Percentiles rank a stretch among this genome's conserved stretches.
Evolutionary conservation across 306 rosid genomes (phyloP).

Genomic region (Notholithocarpus densiflorus): DNA sequence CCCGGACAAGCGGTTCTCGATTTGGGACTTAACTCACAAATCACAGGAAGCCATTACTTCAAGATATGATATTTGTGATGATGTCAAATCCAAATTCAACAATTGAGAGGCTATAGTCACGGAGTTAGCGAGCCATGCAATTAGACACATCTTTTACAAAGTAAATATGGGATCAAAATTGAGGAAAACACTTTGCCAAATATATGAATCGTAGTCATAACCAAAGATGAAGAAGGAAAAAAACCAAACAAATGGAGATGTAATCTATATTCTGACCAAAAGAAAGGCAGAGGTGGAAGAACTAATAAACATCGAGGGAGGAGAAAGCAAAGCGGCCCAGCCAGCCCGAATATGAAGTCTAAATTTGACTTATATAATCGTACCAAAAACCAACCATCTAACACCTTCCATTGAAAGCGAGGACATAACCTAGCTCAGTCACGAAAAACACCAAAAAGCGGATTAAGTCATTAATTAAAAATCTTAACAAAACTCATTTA

Average conservation of each 20-base stretch:
- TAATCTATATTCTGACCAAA: conserved; percentile 2
- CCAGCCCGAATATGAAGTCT: not conserved
- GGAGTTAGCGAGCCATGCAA: not conserved
- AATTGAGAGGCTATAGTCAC: not conserved
- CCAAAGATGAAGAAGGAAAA: not conserved
- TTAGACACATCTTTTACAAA: not conserved
- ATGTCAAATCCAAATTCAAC: not conserved
- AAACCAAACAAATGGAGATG: not conserved
- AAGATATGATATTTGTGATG: not conserved
- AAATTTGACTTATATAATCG: not conserved
- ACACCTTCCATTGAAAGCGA: not conserved
- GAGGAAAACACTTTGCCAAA: conserved; percentile 21
- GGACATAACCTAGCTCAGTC: not conserved
- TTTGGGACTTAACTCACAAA: not conserved
- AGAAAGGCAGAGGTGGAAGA: conserved; percentile 10
- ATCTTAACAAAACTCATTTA: not conserved
- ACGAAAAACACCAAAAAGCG: not conserved
- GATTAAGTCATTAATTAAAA: not conserved
- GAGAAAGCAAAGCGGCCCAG: conserved; percentile 17
- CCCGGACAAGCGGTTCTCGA: no score
- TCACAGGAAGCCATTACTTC: no score
- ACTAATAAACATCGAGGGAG: conserved; percentile 22
- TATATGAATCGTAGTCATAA: not conserved
- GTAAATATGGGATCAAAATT: conserved; percentile 13
- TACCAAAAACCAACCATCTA: not conserved